phyloP scores from a whole-genome alignment of 2,329 filamentous ascomycete species.

The Alternaria conjuncta region DNA sequence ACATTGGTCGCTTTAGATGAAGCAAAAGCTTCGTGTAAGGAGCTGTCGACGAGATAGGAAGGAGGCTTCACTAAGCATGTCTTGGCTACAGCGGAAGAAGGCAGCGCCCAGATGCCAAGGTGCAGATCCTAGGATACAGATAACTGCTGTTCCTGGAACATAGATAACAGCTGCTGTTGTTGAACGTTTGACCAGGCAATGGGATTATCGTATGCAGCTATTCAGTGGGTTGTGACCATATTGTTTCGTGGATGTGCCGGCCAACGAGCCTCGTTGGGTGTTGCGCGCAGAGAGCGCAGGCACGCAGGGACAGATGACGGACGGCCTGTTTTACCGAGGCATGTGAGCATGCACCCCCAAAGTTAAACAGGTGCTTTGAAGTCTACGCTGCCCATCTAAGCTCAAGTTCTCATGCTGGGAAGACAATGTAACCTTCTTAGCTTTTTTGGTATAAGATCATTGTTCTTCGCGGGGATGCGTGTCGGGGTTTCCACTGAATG shows the following conservation, averaged over 20 bases:
- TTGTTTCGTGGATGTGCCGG: background rate
- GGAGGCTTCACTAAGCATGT: conserved; percentile 36
- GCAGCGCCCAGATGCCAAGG: conserved; percentile 23
- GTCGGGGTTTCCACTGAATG: background rate
- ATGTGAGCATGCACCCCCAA: background rate
- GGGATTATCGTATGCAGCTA: background rate
- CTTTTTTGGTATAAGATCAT: background rate
- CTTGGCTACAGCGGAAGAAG: conserved; percentile 33
- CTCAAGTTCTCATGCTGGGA: background rate
- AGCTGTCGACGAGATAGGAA: conserved; percentile 36
- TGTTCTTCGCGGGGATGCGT: background rate
- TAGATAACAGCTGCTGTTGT: background rate
- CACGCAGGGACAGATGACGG: background rate
- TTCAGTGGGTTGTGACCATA: background rate
- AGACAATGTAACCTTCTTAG: background rate
- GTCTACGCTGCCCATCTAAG: background rate
- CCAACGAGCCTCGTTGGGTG: background rate
- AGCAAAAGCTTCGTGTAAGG: conserved; percentile 35
- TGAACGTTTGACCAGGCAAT: background rate
- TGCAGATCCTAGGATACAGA: conserved; percentile 17
- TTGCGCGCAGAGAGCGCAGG: background rate
- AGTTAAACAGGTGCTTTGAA: background rate
- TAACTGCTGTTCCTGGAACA: background rate
- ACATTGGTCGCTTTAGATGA: conserved; percentile 43
- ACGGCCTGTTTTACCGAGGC: background rate